Evolutionary conservation across 306 rosid genomes (phyloP), one percentile per base, ranked within the genome.

Genomic region (Prunus kanzakura): DNA sequence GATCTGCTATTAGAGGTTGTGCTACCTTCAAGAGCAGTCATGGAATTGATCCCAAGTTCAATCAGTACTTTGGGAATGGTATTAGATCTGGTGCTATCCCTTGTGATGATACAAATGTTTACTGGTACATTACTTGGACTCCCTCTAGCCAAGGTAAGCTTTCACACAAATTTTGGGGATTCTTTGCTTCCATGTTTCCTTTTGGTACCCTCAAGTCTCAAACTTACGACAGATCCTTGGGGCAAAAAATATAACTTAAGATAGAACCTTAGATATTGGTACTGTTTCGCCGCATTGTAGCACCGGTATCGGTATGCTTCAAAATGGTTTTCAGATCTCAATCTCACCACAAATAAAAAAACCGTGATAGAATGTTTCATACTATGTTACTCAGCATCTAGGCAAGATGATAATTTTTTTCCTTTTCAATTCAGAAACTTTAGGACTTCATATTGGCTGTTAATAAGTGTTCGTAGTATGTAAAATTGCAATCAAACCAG

Each of bases 121-220:
- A 88, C 45, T 93, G 96, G 98, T 84, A 32, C 80, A 81, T 86
- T 54, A 81, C 89, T 46, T 93, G 92, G 93, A 41, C 82, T 56
- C 88, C 88, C 51, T 73, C 84, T 66, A 66, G 1, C 14, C 79
- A 87, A 93, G 98, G 98, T 89, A 60, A 78, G 38, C 62, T 70
- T 71, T 5, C 47, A 71, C 50, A 52, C 43, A 32, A 70, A 11
- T n/a, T 54, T 69, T 4, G 47, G 23, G 46, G 4, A 8, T 27
- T 15, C 18, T 69, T 27, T 47, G 20, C 35, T 6, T 23, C 29
- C 30, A 46, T 10, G 20, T 3, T 5, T n/a, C 27, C 51, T 2
- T 47, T 11, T 46, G 50, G 13, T 8, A 15, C 20, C 56, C 16
- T 13, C 13, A 13, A 51, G 14, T 6, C 18, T 51, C 18, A 4